Base-by-base conservation (phyloP, 257 asterid species). In the Solanum lycopersicoides region DNA sequence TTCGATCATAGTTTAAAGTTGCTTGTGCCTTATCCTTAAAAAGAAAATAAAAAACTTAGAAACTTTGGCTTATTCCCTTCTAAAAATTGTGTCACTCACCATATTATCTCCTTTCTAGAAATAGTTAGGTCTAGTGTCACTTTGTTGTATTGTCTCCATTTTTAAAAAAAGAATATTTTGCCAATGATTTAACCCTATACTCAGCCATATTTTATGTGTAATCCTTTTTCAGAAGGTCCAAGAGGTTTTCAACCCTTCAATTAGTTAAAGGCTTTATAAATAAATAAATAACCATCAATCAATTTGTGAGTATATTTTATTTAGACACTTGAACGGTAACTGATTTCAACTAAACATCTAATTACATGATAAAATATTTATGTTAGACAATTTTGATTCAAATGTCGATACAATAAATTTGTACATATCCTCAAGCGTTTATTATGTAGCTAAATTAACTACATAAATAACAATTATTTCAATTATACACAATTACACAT, bases 41-140 rank as follows among this genome's bases (percentile, higher is more conserved):
- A 72, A 35, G 25, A 34, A 73, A 72, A 34, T 72, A 72, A 72
- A 7, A 8, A 6, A 20, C 0, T 35, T 73, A 35, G 18, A 35
- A 73, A 73, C 16, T 20, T 35, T 73, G 47, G 18, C 35, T 3
- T 21, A 37, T 74, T 39, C 21, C 12, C 34, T 39, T 11, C 12
- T 39, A 6, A 75, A 74, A 75, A 39, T 75, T 75, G 30, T 72
- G 83, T 23, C 34, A 75, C 82, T 73, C 12, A 39, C 56, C 47
- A 18, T 39, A 75, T 39, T 20, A 63, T 23, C 71, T 23, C 7
- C 71, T 23, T 39, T 75, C 56, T 39, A 75, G 32, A 37, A 75
- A 75, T 39, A 75, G 83, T 75, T 39, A 75, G 83, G 83, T 75
- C 82, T 75, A 75, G 83, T 39, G 16, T 63, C 69, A 63, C 32